phyloP scores from a whole-genome alignment of 345 rosid species.

The Laguncularia racemosa region DNA sequence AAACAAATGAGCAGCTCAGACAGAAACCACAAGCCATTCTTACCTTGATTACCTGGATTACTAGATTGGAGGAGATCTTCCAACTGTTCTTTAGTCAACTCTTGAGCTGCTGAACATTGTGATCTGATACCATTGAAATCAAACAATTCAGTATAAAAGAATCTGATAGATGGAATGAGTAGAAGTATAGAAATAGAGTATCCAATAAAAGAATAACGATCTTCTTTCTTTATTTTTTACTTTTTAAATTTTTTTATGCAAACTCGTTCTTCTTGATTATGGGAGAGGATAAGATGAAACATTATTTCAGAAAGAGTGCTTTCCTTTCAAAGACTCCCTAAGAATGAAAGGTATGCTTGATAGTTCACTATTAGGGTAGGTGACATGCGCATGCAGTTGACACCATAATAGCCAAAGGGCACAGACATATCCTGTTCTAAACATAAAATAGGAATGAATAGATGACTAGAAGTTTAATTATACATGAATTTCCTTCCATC shows the following conservation, averaged over 20 bases:
- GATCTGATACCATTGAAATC: constrained; percentile 35
- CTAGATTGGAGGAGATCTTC: constrained; percentile 42
- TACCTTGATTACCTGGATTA: constrained; percentile 34
- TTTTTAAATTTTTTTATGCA: neutral
- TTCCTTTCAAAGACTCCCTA: too few species aligned
- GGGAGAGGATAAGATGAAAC: neutral
- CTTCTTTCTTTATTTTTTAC: neutral
- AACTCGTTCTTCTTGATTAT: neutral
- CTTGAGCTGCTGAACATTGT: constrained; percentile 47
- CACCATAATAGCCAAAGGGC: too few species aligned
- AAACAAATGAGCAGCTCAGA: constrained; percentile 1
- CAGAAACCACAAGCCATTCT: neutral
- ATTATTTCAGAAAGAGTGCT: too few species aligned
- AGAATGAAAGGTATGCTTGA: too few species aligned
- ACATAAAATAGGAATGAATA: too few species aligned
- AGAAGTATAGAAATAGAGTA: too few species aligned
- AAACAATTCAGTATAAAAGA: neutral
- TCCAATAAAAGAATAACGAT: too few species aligned
- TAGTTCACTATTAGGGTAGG: too few species aligned
- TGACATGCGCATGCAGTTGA: too few species aligned
- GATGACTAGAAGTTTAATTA: too few species aligned
- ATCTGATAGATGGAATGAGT: neutral
- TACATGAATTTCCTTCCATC: too few species aligned
- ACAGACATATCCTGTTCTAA: too few species aligned
- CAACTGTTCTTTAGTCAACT: constrained; percentile 43